phyloP scores from a whole-genome alignment of 2,329 filamentous ascomycete species.

The Paecilomyces dactylethromorphus region DNA sequence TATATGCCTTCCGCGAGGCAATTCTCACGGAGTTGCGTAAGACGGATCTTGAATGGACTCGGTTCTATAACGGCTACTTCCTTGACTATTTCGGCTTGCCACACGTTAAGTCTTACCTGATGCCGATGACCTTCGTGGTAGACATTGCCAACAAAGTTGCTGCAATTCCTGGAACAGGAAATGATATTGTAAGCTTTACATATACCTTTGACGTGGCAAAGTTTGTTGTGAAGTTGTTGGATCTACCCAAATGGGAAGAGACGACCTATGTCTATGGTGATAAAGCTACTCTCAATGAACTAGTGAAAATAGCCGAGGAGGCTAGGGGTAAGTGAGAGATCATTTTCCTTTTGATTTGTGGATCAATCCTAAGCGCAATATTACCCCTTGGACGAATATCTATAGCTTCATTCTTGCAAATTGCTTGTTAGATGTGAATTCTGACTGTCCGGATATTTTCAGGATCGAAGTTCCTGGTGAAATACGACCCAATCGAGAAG shows the following conservation, averaged over 20 bases:
- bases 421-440: too few species aligned
- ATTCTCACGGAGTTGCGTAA: slow-evolving; percentile 1
- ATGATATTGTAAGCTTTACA: slow-evolving; percentile 12
- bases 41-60: slow-evolving; percentile 12
- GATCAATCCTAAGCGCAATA: too few species aligned
- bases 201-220: slow-evolving; percentile 18
- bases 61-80: slow-evolving; percentile 12
- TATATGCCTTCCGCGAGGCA: background rate
- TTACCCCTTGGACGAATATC: too few species aligned
- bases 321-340: slow-evolving; percentile 11
- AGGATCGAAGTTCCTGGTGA: slow-evolving; percentile 21
- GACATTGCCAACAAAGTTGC: slow-evolving; percentile 13
- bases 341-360: too few species aligned
- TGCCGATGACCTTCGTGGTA: slow-evolving; percentile 8
- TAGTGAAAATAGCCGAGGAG: slow-evolving; percentile 14
- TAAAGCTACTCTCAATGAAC: slow-evolving; percentile 17
- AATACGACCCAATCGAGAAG: slow-evolving; percentile 21
- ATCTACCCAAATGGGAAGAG: slow-evolving; percentile 12
- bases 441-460: too few species aligned
- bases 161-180: slow-evolving; percentile 15
- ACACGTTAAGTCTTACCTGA: slow-evolving; percentile 10
- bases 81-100: slow-evolving; percentile 14
- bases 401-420: too few species aligned
- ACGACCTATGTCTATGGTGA: slow-evolving; percentile 15
- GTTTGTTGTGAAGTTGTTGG: slow-evolving; percentile 12